These are phyloP conservation scores for Quercus wislizeni DNA, from an alignment of 306 rosid species.

Conservation along the genomic window DNA sequence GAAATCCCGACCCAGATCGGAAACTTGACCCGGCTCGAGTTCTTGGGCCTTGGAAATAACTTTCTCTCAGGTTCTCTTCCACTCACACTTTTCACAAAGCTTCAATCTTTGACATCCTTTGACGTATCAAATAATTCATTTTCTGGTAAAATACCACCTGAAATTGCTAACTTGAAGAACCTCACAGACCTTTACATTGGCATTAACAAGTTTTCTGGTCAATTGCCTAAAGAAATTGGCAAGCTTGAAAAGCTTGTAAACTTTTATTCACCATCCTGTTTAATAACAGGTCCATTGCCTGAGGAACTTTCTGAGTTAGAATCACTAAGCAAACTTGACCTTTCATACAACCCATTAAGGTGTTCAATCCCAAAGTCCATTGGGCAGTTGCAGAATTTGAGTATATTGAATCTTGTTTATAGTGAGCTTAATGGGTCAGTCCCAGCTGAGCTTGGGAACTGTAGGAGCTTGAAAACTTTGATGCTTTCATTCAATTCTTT, in stretches of 20 bases:
- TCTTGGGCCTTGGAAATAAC: slow-evolving; percentile 71
- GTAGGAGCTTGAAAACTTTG: slow-evolving; percentile 58
- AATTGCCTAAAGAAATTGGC: slow-evolving; percentile 71
- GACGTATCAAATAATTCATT: slow-evolving; percentile 88
- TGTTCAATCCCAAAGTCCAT: slow-evolving; percentile 79
- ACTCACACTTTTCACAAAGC: slow-evolving; percentile 45
- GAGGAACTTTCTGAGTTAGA: slow-evolving; percentile 62
- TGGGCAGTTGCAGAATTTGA: slow-evolving; percentile 66
- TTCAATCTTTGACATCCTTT: slow-evolving; percentile 53
- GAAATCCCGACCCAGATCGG: slow-evolving; percentile 57
- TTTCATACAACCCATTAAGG: slow-evolving; percentile 79
- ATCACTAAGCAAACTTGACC: slow-evolving; percentile 62
- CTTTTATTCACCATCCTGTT: slow-evolving; percentile 60
- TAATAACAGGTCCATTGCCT: slow-evolving; percentile 82
- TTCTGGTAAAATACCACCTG: slow-evolving; percentile 65
- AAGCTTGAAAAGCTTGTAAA: slow-evolving; percentile 57
- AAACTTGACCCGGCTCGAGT: slow-evolving; percentile 55
- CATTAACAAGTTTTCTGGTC: slow-evolving; percentile 60
- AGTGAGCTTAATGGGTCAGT: slow-evolving; percentile 74
- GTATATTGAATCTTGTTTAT: slow-evolving; percentile 51
- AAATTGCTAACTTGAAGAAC: slow-evolving; percentile 57
- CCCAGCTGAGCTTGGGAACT: slow-evolving; percentile 79
- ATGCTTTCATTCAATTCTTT: slow-evolving; percentile 81
- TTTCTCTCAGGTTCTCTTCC: slow-evolving; percentile 78
- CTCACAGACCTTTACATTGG: slow-evolving; percentile 72